Evolutionary conservation across 139 green algal species (phyloP).

Genomic region (Chlorella sp.): DNA sequence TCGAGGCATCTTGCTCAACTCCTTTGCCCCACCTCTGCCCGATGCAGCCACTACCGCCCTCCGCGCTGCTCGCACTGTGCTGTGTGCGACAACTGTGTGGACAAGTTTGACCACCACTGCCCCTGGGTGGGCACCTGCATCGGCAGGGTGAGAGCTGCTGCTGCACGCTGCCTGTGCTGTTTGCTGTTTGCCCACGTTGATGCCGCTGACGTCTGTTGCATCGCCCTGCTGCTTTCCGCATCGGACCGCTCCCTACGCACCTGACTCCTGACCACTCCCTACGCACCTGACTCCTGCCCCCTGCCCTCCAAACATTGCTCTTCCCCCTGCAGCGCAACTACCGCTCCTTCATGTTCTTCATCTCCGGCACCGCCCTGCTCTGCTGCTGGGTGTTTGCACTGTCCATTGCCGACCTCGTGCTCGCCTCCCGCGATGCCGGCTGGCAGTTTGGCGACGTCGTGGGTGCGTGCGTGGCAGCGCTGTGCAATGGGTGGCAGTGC

Average conservation of each 20-base stretch:
- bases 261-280: too few relatives aligned
- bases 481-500: too few relatives aligned
- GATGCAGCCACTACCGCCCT: conserved; percentile 89
- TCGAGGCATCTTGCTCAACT: neutral
- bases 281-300: neutral
- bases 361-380: conserved; percentile 85
- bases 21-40: neutral
- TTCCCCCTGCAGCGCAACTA: conserved; percentile 92
- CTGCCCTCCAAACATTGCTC: neutral
- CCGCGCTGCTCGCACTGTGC: conserved; percentile 95
- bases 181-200: too few relatives aligned
- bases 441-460: conserved; percentile 22
- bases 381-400: conserved; percentile 86
- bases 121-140: conserved; percentile 97
- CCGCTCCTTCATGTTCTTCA: conserved; percentile 95
- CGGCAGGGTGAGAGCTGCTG: conserved; percentile 66
- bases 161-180: too few relatives aligned
- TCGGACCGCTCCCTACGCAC: too few relatives aligned
- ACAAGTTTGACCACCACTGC: conserved; percentile 99
- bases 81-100: conserved; percentile 98
- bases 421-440: conserved; percentile 15
- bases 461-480: too few relatives aligned
- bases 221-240: too few relatives aligned
- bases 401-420: conserved; percentile 67
- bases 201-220: too few relatives aligned